These are phyloP conservation scores for Maudiozyma barnettii DNA, from an alignment of 805 yeast species.

Conservation along the genomic window DNA sequence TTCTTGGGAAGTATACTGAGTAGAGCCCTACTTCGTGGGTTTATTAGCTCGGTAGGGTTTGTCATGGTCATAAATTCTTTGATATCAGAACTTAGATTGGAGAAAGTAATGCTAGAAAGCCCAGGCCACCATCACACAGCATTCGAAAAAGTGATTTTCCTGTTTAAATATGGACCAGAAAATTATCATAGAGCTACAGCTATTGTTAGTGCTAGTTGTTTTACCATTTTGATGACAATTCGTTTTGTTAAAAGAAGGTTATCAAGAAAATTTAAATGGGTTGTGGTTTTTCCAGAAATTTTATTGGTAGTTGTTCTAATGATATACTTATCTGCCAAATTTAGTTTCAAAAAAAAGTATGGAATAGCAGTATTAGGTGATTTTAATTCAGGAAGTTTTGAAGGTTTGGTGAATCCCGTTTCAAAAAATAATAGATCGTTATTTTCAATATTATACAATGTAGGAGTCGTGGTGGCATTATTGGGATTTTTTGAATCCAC, in stretches of 20 bases:
- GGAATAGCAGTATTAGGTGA: constrained; percentile 68
- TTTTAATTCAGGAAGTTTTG: constrained; percentile 42
- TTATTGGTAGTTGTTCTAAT: constrained; percentile 58
- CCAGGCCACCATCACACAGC: constrained; percentile 60
- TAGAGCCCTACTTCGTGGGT: constrained; percentile 69
- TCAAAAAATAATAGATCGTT: constrained; percentile 35
- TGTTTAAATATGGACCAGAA: constrained; percentile 37
- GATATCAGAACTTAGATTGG: constrained; percentile 64
- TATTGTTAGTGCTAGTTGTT: constrained; percentile 45
- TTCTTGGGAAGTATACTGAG: constrained; percentile 74
- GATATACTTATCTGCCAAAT: constrained; percentile 41
- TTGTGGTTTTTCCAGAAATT: constrained; percentile 76
- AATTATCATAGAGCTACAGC: constrained; percentile 53
- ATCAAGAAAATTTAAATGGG: constrained; percentile 30
- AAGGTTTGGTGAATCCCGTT: constrained; percentile 49
- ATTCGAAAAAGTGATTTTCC: constrained; percentile 53
- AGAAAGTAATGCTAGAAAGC: constrained; percentile 34
- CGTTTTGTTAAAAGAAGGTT: constrained; percentile 35
- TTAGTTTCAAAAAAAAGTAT: constrained; percentile 38
- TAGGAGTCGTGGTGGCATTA: constrained; percentile 70
- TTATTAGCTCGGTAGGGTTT: constrained; percentile 75
- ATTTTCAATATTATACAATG: constrained; percentile 48
- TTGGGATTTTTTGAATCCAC: constrained; percentile 90
- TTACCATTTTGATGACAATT: constrained; percentile 36
- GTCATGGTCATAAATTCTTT: constrained; percentile 73